Percentiles rank a stretch among this genome's conserved stretches.
Evolutionary conservation across 805 yeast species (phyloP).

Genomic region (Wickerhamomyces subpelliculosus): DNA sequence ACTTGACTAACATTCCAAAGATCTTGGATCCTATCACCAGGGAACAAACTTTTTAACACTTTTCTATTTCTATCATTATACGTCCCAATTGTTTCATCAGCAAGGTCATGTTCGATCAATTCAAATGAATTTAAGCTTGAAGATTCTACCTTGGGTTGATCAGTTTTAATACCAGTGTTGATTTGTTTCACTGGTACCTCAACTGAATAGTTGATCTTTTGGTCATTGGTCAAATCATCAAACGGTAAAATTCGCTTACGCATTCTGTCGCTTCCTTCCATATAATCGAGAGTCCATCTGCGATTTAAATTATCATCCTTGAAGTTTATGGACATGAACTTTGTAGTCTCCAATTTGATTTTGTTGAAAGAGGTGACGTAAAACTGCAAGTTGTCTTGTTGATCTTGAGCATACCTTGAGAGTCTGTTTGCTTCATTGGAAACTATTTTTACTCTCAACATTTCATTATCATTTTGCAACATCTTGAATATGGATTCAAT

Average conservation of each 20-base stretch:
- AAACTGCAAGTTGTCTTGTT: constrained; percentile 49
- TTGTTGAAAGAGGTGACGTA: constrained; percentile 41
- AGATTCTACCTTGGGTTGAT: constrained; percentile 14
- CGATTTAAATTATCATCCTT: constrained; percentile 14
- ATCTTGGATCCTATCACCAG: constrained; percentile 64
- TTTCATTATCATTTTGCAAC: constrained; percentile 14
- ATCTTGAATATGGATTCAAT: constrained; percentile 11
- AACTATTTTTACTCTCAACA: constrained; percentile 13
- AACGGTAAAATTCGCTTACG: constrained; percentile 54
- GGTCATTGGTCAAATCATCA: constrained; percentile 38
- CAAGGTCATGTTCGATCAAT: constrained; percentile 33
- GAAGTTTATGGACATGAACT: constrained; percentile 23
- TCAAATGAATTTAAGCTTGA: constrained; percentile 33
- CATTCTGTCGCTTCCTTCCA: constrained; percentile 66
- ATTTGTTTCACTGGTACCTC: constrained; percentile 30
- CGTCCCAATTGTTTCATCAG: constrained; percentile 22
- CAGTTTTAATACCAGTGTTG: constrained; percentile 2
- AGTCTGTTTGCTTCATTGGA: constrained; percentile 41
- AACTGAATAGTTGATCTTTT: constrained; percentile 34
- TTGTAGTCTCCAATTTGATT: constrained; percentile 35
- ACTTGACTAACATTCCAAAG: constrained; percentile 73
- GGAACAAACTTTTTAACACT: constrained; percentile 58
- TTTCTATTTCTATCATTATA: constrained; percentile 69
- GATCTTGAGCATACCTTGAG: constrained; percentile 56
- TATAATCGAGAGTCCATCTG: constrained; percentile 51